A percentile compares a stretch with the other conserved stretches of the same genome.
phyloP scores from a whole-genome alignment of 345 rosid species.

The Zanthoxylum bungeanum region DNA sequence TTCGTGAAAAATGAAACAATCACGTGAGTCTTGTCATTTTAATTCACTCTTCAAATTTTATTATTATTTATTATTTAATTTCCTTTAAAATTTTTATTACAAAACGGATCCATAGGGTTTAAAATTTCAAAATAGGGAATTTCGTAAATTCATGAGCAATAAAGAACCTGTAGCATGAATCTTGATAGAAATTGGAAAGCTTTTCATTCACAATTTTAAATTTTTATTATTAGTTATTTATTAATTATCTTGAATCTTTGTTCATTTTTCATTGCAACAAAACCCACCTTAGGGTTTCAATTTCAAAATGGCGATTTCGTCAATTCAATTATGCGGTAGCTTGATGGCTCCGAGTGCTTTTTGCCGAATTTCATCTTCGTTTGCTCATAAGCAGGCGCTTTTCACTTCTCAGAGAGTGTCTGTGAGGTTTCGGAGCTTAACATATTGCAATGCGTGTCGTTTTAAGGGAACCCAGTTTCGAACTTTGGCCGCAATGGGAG shows the following conservation, averaged over 20 bases:
- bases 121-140: slow-evolving; percentile 19
- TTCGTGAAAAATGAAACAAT: background rate
- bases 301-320: slow-evolving; percentile 29
- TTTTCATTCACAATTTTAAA: background rate
- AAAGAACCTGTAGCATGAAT: background rate
- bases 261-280: background rate
- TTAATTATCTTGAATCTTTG: background rate
- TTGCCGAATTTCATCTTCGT: background rate
- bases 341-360: slow-evolving; percentile 18
- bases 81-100: background rate
- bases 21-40: background rate
- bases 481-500: slow-evolving; percentile 19
- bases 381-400: background rate
- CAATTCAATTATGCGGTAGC: slow-evolving; percentile 20
- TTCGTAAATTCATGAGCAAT: slow-evolving; percentile 1
- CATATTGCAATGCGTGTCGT: slow-evolving; percentile 14
- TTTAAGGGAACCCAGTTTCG: slow-evolving; percentile 22
- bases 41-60: background rate
- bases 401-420: slow-evolving; percentile 17
- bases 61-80: background rate
- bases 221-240: background rate
- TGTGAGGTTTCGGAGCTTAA: slow-evolving; percentile 14
- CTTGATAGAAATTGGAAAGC: slow-evolving; percentile 4
- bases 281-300: background rate
- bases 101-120: background rate